Evolutionary conservation across 106 monocot genomes (phyloP).

Genomic region (Dioscorea zingiberensis): DNA sequence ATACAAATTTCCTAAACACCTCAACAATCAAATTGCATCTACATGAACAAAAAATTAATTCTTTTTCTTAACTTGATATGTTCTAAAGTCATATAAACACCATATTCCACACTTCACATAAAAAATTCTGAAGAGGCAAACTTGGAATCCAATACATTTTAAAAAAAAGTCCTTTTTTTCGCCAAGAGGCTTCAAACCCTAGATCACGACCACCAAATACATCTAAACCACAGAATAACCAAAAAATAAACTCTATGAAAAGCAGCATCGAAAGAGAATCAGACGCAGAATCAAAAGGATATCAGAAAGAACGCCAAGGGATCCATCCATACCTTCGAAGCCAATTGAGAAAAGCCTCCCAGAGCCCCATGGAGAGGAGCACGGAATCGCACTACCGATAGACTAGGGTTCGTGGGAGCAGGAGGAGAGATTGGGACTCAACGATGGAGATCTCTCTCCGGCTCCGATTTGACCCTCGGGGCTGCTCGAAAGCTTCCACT

Average conservation of each 20-base stretch:
- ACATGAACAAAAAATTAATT: too few species aligned
- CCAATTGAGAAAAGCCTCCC: slow-evolving; percentile 96
- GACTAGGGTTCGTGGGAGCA: not conserved
- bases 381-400: not conserved
- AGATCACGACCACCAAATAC: not conserved
- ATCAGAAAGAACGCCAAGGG: too few species aligned
- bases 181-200: not conserved
- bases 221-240: not conserved
- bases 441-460: not conserved
- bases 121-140: too few species aligned
- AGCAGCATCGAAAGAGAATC: too few species aligned
- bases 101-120: too few species aligned
- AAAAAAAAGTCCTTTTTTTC: too few species aligned
- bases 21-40: too few species aligned
- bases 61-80: too few species aligned
- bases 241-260: not conserved
- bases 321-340: slow-evolving; percentile 57
- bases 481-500: not conserved
- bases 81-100: too few species aligned
- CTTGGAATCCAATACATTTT: too few species aligned
- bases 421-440: not conserved
- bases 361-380: slow-evolving; percentile 53
- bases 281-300: too few species aligned
- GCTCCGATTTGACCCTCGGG: not conserved
- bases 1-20: too few species aligned